Conservation (phyloP, 495 filamentous ascomycete species). For the Xylaria venustula region DNA sequence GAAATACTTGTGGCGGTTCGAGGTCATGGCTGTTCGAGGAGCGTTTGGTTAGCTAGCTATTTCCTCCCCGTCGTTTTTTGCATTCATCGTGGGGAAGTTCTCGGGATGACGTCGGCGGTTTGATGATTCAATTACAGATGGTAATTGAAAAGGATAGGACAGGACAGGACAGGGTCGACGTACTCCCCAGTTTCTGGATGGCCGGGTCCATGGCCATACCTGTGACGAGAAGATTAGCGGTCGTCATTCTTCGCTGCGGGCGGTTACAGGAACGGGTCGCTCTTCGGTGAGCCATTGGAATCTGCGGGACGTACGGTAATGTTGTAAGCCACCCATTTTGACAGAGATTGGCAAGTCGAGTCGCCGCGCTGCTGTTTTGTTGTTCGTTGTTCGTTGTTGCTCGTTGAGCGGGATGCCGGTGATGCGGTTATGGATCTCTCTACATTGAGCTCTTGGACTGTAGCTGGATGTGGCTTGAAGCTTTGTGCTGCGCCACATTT, state of each 20-base stretch:
- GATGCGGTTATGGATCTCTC: background rate
- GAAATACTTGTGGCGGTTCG: constrained; percentile 93
- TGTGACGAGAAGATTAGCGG: constrained; percentile 22
- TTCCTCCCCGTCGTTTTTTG: background rate
- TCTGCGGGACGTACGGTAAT: constrained; percentile 36
- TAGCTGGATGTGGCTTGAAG: background rate
- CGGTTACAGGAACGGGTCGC: background rate
- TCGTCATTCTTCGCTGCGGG: background rate
- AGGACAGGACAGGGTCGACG: constrained; percentile 37
- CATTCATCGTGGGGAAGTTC: too few species aligned
- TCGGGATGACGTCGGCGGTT: background rate
- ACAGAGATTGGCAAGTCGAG: constrained; percentile 14
- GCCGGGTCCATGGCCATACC: constrained; percentile 72
- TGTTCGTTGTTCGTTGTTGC: background rate
- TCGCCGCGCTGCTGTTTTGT: background rate
- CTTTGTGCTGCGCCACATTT: background rate
- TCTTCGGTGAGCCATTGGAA: background rate
- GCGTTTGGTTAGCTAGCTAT: background rate
- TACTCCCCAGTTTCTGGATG: constrained; percentile 73
- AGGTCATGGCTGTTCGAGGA: constrained; percentile 71
- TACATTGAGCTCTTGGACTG: background rate
- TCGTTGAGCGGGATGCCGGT: background rate
- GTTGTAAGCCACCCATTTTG: constrained; percentile 45
- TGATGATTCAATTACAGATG: too few species aligned
- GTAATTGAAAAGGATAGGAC: too few species aligned